Evolutionary conservation across 1,284 basidiomycete species (phyloP), one percentile per base, ranked within the genome.

Genomic region (Naganishia cerealis): DNA sequence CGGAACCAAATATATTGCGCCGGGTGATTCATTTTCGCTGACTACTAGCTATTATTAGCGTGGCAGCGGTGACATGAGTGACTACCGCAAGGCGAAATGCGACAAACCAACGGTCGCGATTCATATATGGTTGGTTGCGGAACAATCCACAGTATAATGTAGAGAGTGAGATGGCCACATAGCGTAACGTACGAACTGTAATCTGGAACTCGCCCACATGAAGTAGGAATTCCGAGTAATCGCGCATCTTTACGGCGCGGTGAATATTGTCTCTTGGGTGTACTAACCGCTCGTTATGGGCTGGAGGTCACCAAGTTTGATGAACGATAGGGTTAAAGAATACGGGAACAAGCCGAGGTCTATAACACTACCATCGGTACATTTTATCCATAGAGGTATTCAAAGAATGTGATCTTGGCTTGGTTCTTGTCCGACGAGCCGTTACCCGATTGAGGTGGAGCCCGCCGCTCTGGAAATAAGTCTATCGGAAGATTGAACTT

Each of bases 341-440:
- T 33, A 33, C 29, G 29, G 29, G 29, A 33, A 6, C 29, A 33
- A 33, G 78, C 68, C 73, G 79, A 65, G 74, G 8, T 50, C n/a
- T 50, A 50, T 50, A 24, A 8, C 21, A 24, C 8, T 24, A 24
- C 3, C 24, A 50, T 24, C 46, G 46, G 39, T 46, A 18, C 21
- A 52, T 40, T 66, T 72, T 79, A 73, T 73, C 76, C 79, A 59
- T 78, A 81, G 5, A 81, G 71, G 67, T 79, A 80, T 55, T 80
- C 79, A 57, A 81, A 80, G 72, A 81, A 80, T 9, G 75, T 76
- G 18, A 77, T 76, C 71, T 75, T 77, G 57, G 77, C 75, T 53
- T 73, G 69, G 73, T 40, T 43, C 42, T 26, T 53, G 10, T 26
- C 54, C n/a, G 10, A 8, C 13, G 26, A 18, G 24, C 39, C 65